A percentile compares a stretch with the other conserved stretches of the same genome.
Conservation (phyloP, 2,329 filamentous ascomycete species). For the Ceratocystis colombiana region DNA sequence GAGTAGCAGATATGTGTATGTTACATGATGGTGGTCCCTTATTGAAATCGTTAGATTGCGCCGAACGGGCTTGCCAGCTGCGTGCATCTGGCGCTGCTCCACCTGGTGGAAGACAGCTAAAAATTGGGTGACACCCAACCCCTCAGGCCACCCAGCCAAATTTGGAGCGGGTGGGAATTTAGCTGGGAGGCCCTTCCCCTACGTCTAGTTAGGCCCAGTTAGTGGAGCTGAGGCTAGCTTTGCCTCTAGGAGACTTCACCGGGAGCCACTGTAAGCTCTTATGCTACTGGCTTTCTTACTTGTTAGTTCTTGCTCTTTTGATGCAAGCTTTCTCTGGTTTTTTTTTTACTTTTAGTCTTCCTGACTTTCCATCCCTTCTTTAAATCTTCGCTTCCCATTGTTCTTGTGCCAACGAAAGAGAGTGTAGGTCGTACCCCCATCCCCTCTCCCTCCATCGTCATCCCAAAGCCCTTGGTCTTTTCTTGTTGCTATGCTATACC, state of each 20-base stretch:
- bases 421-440: conserved; percentile 1
- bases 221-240: background rate
- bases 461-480: conserved; percentile 11
- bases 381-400: background rate
- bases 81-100: background rate
- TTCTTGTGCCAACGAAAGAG: background rate
- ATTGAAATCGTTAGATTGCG: background rate
- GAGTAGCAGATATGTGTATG: background rate
- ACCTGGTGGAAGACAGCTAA: background rate
- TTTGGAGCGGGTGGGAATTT: background rate
- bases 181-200: background rate
- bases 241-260: background rate
- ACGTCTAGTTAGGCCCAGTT: background rate
- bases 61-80: background rate
- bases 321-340: background rate
- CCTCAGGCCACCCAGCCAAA: conserved; percentile 6
- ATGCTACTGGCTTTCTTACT: background rate
- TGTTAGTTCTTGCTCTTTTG: too few species aligned
- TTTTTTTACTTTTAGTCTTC: background rate
- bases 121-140: background rate
- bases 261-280: background rate
- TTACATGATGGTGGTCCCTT: background rate
- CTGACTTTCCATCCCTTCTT: background rate
- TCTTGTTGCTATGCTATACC: conserved; percentile 5
- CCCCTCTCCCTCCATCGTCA: background rate